Conservation (phyloP, 1,139 yeast genomes). For the Suhomyces guaymorum region DNA sequence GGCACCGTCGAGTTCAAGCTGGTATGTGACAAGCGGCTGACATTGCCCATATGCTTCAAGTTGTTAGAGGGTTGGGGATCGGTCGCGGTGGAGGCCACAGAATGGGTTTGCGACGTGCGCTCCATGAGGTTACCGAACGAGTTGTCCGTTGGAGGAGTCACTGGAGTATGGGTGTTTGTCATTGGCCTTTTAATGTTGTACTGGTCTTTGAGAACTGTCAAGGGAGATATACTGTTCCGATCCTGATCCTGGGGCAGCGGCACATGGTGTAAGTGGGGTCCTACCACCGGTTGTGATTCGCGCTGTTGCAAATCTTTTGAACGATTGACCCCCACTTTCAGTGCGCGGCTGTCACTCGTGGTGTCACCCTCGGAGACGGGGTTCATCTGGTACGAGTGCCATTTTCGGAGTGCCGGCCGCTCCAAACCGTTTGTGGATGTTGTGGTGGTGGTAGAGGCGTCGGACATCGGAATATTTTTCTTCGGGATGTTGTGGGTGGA, state of each 20-base stretch:
- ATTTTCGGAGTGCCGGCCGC: constrained; percentile 19
- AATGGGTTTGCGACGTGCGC: background rate
- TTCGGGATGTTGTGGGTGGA: constrained; percentile 9
- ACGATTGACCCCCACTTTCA: too few relatives aligned
- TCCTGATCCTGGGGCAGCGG: background rate
- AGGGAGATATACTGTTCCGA: constrained; percentile 27
- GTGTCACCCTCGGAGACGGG: background rate
- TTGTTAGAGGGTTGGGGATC: constrained; percentile 1
- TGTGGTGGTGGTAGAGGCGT: too few relatives aligned
- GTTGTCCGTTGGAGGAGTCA: constrained; percentile 23
- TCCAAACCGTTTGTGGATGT: too few relatives aligned
- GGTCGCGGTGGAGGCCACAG: background rate
- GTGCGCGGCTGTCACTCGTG: too few relatives aligned
- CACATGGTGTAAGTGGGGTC: background rate
- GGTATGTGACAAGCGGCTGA: constrained; percentile 19
- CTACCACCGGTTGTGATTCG: background rate
- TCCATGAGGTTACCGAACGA: constrained; percentile 21
- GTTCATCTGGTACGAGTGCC: constrained; percentile 23
- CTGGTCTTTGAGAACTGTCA: constrained; percentile 32
- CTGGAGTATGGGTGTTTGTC: background rate
- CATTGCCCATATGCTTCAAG: constrained; percentile 6
- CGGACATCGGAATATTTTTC: constrained; percentile 25
- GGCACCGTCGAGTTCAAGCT: constrained; percentile 20
- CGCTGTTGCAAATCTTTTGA: too few relatives aligned
- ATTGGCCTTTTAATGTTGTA: constrained; percentile 33